Evolutionary conservation across 331 rosid species (phyloP).

Genomic region (Quercus lobata): DNA sequence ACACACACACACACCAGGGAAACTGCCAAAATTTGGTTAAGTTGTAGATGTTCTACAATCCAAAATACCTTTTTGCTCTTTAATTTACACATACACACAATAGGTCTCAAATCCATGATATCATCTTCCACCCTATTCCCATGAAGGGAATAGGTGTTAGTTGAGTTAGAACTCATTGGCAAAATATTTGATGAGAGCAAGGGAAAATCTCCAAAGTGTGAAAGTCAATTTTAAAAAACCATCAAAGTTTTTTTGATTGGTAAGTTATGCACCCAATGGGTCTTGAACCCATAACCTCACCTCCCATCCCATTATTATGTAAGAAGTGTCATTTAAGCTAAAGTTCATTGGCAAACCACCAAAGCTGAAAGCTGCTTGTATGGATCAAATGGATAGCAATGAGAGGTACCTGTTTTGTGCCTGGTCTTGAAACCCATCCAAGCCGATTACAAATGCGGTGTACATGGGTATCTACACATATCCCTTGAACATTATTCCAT

Average conservation of each 20-base stretch:
- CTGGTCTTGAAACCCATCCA: slow-evolving; percentile 72
- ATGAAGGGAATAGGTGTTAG: neutral
- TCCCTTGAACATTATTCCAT: slow-evolving; percentile 90
- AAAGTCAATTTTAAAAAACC: neutral
- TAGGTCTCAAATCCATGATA: neutral
- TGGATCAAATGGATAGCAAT: slow-evolving; percentile 9
- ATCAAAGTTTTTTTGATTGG: too few relatives aligned
- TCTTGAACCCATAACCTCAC: too few relatives aligned
- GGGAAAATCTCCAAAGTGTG: neutral
- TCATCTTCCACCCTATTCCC: neutral
- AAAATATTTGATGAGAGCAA: neutral
- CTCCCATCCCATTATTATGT: neutral
- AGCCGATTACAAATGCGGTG: slow-evolving; percentile 93
- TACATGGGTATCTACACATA: slow-evolving; percentile 92
- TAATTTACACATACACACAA: neutral
- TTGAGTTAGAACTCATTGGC: neutral
- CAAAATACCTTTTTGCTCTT: neutral
- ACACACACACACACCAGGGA: neutral
- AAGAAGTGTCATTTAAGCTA: neutral
- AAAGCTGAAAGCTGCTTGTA: neutral
- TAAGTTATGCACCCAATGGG: too few relatives aligned
- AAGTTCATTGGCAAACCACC: neutral
- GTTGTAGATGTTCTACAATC: neutral
- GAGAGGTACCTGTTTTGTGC: slow-evolving; percentile 66
- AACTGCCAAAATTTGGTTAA: neutral